phyloP scores from a whole-genome alignment of 768 basidiomycete species.

The Mycena olivaceomarginata region DNA sequence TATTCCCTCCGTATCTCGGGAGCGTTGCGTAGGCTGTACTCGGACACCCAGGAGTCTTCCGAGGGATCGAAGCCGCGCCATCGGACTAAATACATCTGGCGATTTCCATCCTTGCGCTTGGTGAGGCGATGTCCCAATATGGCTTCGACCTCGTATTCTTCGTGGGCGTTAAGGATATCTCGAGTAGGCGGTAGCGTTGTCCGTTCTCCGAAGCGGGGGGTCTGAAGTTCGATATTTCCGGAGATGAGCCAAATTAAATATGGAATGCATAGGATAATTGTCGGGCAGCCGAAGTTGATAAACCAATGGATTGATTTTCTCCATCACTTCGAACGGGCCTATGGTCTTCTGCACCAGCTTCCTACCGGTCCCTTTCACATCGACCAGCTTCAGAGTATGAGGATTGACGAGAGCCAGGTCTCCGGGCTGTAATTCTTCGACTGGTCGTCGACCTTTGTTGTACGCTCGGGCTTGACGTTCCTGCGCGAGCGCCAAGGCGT shows the following conservation, averaged over 20 bases:
- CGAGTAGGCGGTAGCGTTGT: slow-evolving; percentile 35
- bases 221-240: slow-evolving; percentile 43
- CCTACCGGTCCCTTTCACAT: slow-evolving; percentile 49
- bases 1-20: slow-evolving; percentile 43
- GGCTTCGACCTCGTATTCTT: slow-evolving; percentile 45
- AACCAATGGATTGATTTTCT: slow-evolving; percentile 48
- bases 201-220: slow-evolving; percentile 36
- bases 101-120: slow-evolving; percentile 25
- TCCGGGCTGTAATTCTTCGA: slow-evolving; percentile 26
- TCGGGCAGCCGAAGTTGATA: slow-evolving; percentile 49
- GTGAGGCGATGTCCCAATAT: slow-evolving; percentile 28
- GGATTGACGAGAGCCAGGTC: slow-evolving; percentile 51
- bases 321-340: background rate
- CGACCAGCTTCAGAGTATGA: slow-evolving; percentile 46
- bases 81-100: slow-evolving; percentile 42
- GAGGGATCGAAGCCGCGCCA: slow-evolving; percentile 43
- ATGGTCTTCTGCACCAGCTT: no score
- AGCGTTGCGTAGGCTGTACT: slow-evolving; percentile 46
- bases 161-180: slow-evolving; percentile 31
- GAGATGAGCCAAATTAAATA: slow-evolving; percentile 50
- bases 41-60: slow-evolving; percentile 48
- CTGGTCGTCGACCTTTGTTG: slow-evolving; percentile 43
- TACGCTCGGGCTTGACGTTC: slow-evolving; percentile 18
- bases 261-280: slow-evolving; percentile 49
- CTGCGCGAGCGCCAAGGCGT: no score